Percentiles rank a stretch among this genome's conserved stretches.
These are phyloP conservation scores for Syncephalastrum contaminatum DNA, from an alignment of 371 early-diverging fungal species.

Conservation along the genomic window DNA sequence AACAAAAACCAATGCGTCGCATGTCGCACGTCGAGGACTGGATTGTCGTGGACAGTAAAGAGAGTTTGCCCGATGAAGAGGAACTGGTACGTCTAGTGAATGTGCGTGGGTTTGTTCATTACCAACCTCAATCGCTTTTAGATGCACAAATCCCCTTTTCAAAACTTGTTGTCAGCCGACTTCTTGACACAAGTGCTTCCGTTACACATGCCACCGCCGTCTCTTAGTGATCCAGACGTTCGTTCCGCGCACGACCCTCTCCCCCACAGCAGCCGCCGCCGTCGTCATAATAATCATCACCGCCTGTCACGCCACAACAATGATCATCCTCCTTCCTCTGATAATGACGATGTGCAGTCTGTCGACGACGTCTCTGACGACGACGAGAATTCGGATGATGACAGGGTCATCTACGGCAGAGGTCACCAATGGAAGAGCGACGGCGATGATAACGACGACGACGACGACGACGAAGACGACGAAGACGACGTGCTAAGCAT, in stretches of 20 bases:
- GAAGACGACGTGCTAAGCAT: slow-evolving; percentile 9
- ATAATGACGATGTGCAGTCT: slow-evolving; percentile 11
- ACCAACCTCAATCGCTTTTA: slow-evolving; percentile 3
- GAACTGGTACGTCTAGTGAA: slow-evolving; percentile 32
- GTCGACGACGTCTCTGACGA: slow-evolving; percentile 27
- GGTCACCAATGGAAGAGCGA: slow-evolving; percentile 26
- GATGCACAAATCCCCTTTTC: slow-evolving; percentile 31
- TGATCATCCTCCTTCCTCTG: slow-evolving; percentile 1
- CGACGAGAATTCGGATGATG: slow-evolving; percentile 24
- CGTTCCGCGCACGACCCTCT: slow-evolving; percentile 11
- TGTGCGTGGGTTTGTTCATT: background rate
- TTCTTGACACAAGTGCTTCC: slow-evolving; percentile 49
- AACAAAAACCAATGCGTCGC: slow-evolving; percentile 29
- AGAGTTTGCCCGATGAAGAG: slow-evolving; percentile 50
- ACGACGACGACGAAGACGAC: slow-evolving; percentile 11
- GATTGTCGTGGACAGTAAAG: slow-evolving; percentile 51
- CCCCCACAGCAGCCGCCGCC: background rate
- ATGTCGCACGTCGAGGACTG: slow-evolving; percentile 56
- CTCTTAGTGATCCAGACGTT: slow-evolving; percentile 36
- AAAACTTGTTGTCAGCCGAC: slow-evolving; percentile 43
- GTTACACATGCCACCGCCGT: slow-evolving; percentile 51
- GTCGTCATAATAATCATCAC: background rate
- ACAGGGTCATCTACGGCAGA: slow-evolving; percentile 5
- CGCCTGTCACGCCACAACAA: background rate
- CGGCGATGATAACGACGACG: slow-evolving; percentile 20